Base-by-base conservation (phyloP, 176 grass and related monocot species). In the Oropetium thomaeum region DNA sequence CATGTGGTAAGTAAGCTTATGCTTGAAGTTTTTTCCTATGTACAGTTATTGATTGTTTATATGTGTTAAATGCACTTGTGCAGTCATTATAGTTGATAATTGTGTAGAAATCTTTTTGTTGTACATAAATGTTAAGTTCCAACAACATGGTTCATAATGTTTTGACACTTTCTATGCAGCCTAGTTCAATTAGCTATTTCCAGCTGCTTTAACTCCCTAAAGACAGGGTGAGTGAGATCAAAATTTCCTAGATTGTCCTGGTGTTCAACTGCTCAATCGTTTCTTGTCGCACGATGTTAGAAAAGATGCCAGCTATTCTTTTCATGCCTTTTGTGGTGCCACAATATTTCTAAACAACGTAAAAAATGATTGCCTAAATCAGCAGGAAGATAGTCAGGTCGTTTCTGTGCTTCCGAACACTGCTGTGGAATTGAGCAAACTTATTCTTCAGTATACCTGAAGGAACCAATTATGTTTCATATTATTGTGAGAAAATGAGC, bases 1-100 rank as follows among this genome's bases (percentile, higher is more conserved):
- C 95, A 81, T 97, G 95, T 58, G 83, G 95, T 97, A 49, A 90
- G 90, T 90, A 62, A 2, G 52, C 57, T 67, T 75, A 62, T 69
- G 44, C 22, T 87, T 9, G 25, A 60, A 63, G 0, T 26, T 31
- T 48, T 85, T 48, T 16, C 27, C 4, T 3, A 2, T n/a, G 19
- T 27, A 10, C 42, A 72, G 22, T 65, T 53, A 33, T 65, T 66
- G 25, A 60, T 41, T 19, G 2, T 70, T 69, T 76, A 68, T 62
- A 28, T 80, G 40, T 40, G 47, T 81, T 11, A 74, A 66, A 28
- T 67, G 37, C 25, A 16, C 5, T 47, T 20, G 48, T 59, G 28
- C 29, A n/a, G 49, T 52, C 8, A 43, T n/a, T 59, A 81, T 45
- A 44, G 44, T 59, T 81, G 65, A 47, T 33, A 52, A 33, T 75